phyloP scores from a whole-genome alignment of 2,329 filamentous ascomycete species.

The Diplodia seriata region DNA sequence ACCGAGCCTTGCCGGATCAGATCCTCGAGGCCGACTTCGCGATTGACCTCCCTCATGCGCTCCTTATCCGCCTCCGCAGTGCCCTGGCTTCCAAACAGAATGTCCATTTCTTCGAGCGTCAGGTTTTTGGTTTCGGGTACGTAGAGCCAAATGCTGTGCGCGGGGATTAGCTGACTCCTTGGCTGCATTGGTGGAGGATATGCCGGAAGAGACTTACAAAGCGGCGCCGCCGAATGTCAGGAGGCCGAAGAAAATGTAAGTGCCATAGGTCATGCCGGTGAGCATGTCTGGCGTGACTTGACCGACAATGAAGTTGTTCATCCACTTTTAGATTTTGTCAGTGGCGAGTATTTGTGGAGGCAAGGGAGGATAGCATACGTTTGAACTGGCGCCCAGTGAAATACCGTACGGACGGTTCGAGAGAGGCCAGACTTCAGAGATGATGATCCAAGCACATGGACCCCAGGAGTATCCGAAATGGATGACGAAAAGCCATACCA shows the following conservation, averaged over 20 bases:
- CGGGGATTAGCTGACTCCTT: background rate
- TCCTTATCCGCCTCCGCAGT: constrained; percentile 70
- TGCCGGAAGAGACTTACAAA: constrained; percentile 41
- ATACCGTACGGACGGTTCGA: constrained; percentile 74
- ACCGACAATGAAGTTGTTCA: constrained; percentile 65
- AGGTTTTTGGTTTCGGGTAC: constrained; percentile 63
- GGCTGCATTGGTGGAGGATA: background rate
- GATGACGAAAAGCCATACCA: constrained; percentile 78
- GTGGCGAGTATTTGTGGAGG: background rate
- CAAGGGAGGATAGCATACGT: constrained; percentile 53
- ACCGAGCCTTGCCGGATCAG: constrained; percentile 34
- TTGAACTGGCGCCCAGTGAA: constrained; percentile 64
- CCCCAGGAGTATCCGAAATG: constrained; percentile 81
- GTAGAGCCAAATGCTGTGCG: constrained; percentile 51
- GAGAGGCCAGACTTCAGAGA: constrained; percentile 77
- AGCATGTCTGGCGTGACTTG: constrained; percentile 75
- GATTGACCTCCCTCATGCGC: constrained; percentile 75
- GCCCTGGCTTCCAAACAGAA: constrained; percentile 72
- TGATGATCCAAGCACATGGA: constrained; percentile 75
- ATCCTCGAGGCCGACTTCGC: constrained; percentile 68
- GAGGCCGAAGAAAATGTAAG: constrained; percentile 73
- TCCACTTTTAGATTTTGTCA: background rate
- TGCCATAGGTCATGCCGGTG: constrained; percentile 69
- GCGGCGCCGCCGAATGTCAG: constrained; percentile 68
- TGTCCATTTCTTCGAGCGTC: constrained; percentile 65